Conservation (phyloP, 129 eudicot species). For the Escallonia rubra region DNA sequence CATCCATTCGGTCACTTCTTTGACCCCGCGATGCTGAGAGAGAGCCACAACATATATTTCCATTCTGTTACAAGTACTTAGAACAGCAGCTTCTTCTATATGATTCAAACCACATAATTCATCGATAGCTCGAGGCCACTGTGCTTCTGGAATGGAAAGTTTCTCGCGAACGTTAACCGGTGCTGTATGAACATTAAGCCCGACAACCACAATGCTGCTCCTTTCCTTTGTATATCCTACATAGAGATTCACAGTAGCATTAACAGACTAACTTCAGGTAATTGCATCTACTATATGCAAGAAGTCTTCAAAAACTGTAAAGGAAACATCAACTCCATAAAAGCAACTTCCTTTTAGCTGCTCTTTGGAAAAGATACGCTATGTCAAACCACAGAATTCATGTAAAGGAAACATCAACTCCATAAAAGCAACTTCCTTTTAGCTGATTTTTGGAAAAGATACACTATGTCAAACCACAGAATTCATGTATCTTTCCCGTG, state of each 20-base stretch:
- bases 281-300: not conserved
- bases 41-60: slow-evolving; percentile 83
- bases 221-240: slow-evolving; percentile 84
- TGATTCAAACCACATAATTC: slow-evolving; percentile 75
- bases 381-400: not conserved
- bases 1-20: slow-evolving; percentile 94
- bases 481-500: not conserved
- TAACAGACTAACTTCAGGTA: slow-evolving; percentile 5
- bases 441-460: too few relatives aligned
- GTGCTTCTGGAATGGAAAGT: slow-evolving; percentile 80
- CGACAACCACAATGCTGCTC: slow-evolving; percentile 68
- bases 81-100: slow-evolving; percentile 88
- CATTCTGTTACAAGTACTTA: slow-evolving; percentile 87
- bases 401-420: not conserved
- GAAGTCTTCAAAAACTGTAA: not conserved
- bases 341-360: not conserved
- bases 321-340: not conserved
- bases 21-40: slow-evolving; percentile 81
- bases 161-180: slow-evolving; percentile 89
- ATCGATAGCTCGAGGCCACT: slow-evolving; percentile 64
- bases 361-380: slow-evolving; percentile 2
- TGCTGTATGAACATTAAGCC: slow-evolving; percentile 76
- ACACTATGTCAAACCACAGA: not conserved
- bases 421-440: not conserved
- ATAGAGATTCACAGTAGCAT: slow-evolving; percentile 11